Evolutionary conservation across 2,329 filamentous ascomycete genomes (phyloP).

Genomic region (Fusarium verrucosum): DNA sequence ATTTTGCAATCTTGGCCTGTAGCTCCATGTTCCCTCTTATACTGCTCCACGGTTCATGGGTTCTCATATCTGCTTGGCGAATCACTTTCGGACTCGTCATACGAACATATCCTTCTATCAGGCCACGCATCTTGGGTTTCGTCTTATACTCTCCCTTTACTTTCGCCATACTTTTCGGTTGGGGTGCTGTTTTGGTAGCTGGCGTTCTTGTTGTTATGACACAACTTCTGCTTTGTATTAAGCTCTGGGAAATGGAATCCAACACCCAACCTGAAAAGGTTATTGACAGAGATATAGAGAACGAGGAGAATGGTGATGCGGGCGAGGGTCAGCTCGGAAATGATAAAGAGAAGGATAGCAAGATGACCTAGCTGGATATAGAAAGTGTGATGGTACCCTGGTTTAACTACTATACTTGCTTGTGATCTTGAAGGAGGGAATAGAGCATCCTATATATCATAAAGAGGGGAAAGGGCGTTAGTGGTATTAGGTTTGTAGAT

Average conservation of each 20-base stretch:
- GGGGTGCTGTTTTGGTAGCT: background rate
- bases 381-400: no score
- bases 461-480: no score
- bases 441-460: no score
- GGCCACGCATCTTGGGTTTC: conserved; percentile 12
- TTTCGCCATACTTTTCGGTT: background rate
- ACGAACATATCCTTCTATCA: conserved; percentile 17
- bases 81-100: conserved; percentile 5
- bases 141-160: conserved; percentile 5
- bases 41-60: conserved; percentile 21
- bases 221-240: background rate
- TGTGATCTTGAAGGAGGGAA: no score
- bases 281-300: background rate
- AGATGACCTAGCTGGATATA: background rate
- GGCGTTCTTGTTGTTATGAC: background rate
- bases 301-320: background rate
- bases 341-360: background rate
- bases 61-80: conserved; percentile 20
- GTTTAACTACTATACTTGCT: no score
- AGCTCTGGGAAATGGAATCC: background rate
- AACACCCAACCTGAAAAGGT: rapidly evolving
- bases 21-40: background rate
- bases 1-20: background rate
- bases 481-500: no score
- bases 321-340: background rate